Base-by-base conservation (phyloP, 371 early-diverging fungal genomes). In the Rhizopus stolonifer region DNA sequence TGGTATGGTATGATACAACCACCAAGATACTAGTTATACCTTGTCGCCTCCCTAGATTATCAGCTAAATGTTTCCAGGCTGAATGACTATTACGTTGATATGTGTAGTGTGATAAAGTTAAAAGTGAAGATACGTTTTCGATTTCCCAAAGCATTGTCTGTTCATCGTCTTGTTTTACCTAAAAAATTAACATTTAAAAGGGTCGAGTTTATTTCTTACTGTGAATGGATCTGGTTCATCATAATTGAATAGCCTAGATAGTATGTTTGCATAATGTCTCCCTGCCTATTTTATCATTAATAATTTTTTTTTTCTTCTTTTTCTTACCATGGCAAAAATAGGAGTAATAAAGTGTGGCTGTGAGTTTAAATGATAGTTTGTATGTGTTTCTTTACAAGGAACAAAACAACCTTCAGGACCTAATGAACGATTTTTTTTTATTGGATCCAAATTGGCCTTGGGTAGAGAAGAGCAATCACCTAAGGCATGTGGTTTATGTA, bases 141-240 rank as follows among this genome's bases (percentile, higher is more conserved):
- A 62, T 53, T 10, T 31, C 23, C 58, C 57, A 62, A 36, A 49
- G 31, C 11, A 62, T 40, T 18, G 62, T 53, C 38, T 45, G 33
- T 57, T 62, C 62, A 46, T 43, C 29, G 38, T 54, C 62, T 53
- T 57, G 57, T 49, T 57, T 57, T 7, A 56, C 5, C 62, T 62
- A n/a, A n/a, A n/a, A n/a, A n/a, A n/a, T n/a, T n/a, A n/a, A n/a
- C n/a, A n/a, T n/a, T n/a, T n/a, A n/a, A n/a, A n/a, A n/a, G n/a
- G n/a, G n/a, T n/a, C n/a, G n/a, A n/a, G n/a, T n/a, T n/a, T n/a
- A n/a, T n/a, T n/a, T n/a, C 15, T 36, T 36, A 36, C 36, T n/a
- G 36, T 36, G 14, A n/a, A 15, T 36, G 36, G 36, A 15, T 42
- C 21, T 21, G 10, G 10, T 32, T 43, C 33, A 44, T 36, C 52